Evolutionary conservation across 2,329 filamentous ascomycete species (phyloP).

Genomic region (Cladorrhinum sp.): DNA sequence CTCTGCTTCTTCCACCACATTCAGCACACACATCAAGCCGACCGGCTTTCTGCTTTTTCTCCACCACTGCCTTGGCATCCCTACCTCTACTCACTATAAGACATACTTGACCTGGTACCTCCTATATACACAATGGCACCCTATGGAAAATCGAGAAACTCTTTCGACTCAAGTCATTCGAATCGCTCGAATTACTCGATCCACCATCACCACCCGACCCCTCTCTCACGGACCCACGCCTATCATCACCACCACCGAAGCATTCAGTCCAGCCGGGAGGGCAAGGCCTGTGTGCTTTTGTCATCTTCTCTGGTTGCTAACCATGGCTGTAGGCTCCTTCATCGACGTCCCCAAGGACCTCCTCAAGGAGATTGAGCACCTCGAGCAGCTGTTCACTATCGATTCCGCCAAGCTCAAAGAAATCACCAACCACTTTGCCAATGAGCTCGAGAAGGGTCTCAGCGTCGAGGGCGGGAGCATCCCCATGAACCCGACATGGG

Average conservation of each 20-base stretch:
- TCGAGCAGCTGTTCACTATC: conserved; percentile 83
- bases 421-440: conserved; percentile 85
- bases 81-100: background rate
- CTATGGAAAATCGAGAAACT: conserved; percentile 14
- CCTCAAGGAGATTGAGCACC: conserved; percentile 70
- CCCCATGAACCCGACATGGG: conserved; percentile 98
- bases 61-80: conserved; percentile 2
- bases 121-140: conserved; percentile 18
- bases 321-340: conserved; percentile 67
- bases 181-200: background rate
- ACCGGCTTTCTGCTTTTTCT: background rate
- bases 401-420: conserved; percentile 77
- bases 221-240: conserved; percentile 14
- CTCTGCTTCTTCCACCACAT: background rate
- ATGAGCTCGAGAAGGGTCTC: conserved; percentile 83
- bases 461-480: conserved; percentile 88
- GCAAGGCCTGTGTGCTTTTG: conserved; percentile 21
- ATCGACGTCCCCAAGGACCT: conserved; percentile 86
- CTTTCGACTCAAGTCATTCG: conserved; percentile 1
- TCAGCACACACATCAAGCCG: background rate
- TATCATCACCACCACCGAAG: conserved; percentile 19
- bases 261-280: conserved; percentile 19
- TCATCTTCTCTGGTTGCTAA: conserved; percentile 19
- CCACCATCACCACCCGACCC: conserved; percentile 9
- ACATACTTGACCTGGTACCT: background rate